These are phyloP conservation scores for Neurospora sp. DNA, from an alignment of 495 filamentous ascomycete species.

Conservation along the genomic window DNA sequence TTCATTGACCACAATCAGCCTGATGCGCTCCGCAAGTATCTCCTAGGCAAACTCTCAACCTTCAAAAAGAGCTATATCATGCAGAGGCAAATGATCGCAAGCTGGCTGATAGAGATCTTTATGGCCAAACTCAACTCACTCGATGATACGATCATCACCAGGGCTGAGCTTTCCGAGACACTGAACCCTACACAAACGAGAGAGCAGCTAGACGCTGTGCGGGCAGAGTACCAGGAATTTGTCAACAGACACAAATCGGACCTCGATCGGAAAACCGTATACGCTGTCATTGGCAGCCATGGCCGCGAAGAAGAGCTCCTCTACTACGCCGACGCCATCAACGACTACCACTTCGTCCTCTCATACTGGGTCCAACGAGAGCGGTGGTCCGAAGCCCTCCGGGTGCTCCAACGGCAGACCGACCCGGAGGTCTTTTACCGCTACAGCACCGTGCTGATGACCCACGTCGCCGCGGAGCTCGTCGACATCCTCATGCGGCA, in stretches of 20 bases:
- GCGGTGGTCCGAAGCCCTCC: constrained; percentile 81
- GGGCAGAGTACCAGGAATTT: constrained; percentile 80
- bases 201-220: constrained; percentile 57
- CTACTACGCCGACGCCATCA: constrained; percentile 74
- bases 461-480: constrained; percentile 67
- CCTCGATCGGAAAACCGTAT: constrained; percentile 81
- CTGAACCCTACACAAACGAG: constrained; percentile 57
- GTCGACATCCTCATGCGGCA: constrained; percentile 94
- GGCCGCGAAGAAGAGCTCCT: constrained; percentile 87
- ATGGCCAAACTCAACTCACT: constrained; percentile 95
- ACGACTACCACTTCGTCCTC: constrained; percentile 89
- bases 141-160: constrained; percentile 86
- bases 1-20: constrained; percentile 84
- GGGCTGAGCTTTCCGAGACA: constrained; percentile 69
- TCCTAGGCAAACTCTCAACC: constrained; percentile 69
- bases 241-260: constrained; percentile 71
- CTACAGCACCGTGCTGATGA: constrained; percentile 93
- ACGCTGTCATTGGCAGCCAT: constrained; percentile 92
- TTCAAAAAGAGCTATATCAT: constrained; percentile 77
- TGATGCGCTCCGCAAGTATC: constrained; percentile 85
- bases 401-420: constrained; percentile 81
- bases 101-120: constrained; percentile 90
- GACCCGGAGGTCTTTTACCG: constrained; percentile 90
- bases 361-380: constrained; percentile 97
- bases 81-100: constrained; percentile 91